Evolutionary conservation across 352 stramenopile genomes (phyloP), one percentile per base, ranked within the genome.

Genomic region (Phytopythium aichiense): DNA sequence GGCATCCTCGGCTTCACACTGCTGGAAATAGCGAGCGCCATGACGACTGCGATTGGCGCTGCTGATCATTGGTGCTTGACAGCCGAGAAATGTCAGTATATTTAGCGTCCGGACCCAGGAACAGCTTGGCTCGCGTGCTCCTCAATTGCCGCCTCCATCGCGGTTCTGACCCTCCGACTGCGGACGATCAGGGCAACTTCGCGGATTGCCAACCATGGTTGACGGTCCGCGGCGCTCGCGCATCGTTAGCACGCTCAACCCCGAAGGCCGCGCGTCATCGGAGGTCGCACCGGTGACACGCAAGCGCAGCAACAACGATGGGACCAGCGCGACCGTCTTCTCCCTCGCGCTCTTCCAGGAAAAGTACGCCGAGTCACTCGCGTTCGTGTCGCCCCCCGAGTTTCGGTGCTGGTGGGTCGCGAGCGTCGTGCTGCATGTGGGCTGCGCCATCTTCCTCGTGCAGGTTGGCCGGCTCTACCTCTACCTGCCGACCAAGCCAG

Each of bases 391-490:
- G 40, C 38, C 55, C 9, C 16, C 38, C 37, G 40, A 50, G 38
- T 63, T 63, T 22, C 46, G 58, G 5, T 37, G 57, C 7, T 64
- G 64, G 33, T 71, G 65, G 65, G 11, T 67, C 25, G 59, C 60
- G 2, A 64, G 58, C 16, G 23, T 60, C 33, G 5, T 58, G 23
- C 51, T 71, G 8, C 65, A 71, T 43, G 11, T 43, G 0, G 33
- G 65, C 1, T 71, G 56, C 35, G 60, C 23, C 2, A 45, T 48
- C 9, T 71, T 56, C 46, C 65, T 67, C 33, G 25, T 48, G 18
- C 28, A 54, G 4, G 31, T 58, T 16, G 65, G 46, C 31, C 43
- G 45, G 13, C 40, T 67, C 4, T 71, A 71, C 31, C 31, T 38
- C 8, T 48, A 16, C 23, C 31, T 67, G 20, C 60, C 60, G 13